A percentile compares a stretch with the other conserved stretches of the same genome.
Evolutionary conservation across 2,329 filamentous ascomycete genomes (phyloP).

Genomic region (Grosmannia clavigera): DNA sequence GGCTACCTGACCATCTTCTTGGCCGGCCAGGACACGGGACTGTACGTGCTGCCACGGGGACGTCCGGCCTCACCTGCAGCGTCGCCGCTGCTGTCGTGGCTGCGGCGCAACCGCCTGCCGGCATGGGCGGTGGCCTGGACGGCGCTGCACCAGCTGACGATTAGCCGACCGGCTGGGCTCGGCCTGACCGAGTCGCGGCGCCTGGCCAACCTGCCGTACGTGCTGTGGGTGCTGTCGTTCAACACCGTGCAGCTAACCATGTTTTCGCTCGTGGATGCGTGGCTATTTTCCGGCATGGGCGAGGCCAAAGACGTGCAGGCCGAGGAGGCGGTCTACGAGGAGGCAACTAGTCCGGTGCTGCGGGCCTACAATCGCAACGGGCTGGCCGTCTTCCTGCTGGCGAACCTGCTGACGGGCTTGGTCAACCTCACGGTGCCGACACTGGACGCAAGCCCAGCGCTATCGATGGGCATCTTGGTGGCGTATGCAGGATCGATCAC

Average conservation of each 20-base stretch:
- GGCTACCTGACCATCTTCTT: conserved; percentile 95
- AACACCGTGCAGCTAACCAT: conserved; percentile 72
- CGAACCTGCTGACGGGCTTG: conserved; percentile 78
- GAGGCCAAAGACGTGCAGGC: conserved; percentile 38
- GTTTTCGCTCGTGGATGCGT: conserved; percentile 65
- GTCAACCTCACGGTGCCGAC: conserved; percentile 84
- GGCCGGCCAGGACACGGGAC: conserved; percentile 71
- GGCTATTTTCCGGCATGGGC: conserved; percentile 60
- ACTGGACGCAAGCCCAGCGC: conserved; percentile 50
- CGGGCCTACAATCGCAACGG: conserved; percentile 82
- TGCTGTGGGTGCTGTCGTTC: conserved; percentile 86
- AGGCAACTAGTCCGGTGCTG: conserved; percentile 70
- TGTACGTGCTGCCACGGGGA: conserved; percentile 57
- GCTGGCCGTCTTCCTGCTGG: conserved; percentile 69
- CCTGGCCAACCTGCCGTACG: conserved; percentile 84
- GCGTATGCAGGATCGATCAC: conserved; percentile 59
- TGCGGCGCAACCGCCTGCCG: conserved; percentile 35
- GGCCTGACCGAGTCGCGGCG: conserved; percentile 72
- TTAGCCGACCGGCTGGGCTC: conserved; percentile 55
- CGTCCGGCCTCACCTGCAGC: neutral
- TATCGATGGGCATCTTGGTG: conserved; percentile 62
- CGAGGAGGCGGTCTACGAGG: conserved; percentile 51
- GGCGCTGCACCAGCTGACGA: conserved; percentile 55
- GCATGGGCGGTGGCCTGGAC: conserved; percentile 58
- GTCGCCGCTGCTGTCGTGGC: neutral